A percentile compares a stretch with the other conserved stretches of the same genome.
These are phyloP conservation scores for Plasmodium ovale DNA, from an alignment of 169 alveolate species.

Conservation along the genomic window DNA sequence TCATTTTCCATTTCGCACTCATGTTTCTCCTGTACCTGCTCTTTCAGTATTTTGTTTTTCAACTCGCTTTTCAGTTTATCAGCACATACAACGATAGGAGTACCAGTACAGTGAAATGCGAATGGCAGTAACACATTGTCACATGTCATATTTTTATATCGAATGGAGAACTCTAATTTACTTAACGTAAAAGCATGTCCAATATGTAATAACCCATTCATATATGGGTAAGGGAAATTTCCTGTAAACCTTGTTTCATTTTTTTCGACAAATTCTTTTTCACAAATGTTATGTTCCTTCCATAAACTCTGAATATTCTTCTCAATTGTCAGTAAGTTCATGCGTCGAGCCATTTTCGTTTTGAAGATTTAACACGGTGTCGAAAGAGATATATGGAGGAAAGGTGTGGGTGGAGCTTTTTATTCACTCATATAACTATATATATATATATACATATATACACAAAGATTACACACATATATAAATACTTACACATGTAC, in stretches of 20 bases:
- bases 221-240: slow-evolving; percentile 99
- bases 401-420: too few species aligned
- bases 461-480: not conserved
- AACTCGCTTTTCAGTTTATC: slow-evolving; percentile 92
- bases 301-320: slow-evolving; percentile 89
- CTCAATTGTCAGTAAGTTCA: slow-evolving; percentile 91
- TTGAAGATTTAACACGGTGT: not conserved
- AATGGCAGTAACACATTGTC: slow-evolving; percentile 97
- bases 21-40: not conserved
- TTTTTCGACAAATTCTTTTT: slow-evolving; percentile 88
- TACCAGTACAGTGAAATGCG: slow-evolving; percentile 99
- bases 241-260: slow-evolving; percentile 92
- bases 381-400: too few species aligned
- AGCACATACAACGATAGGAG: slow-evolving; percentile 99
- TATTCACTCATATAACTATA: too few species aligned
- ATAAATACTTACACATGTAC: not conserved
- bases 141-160: slow-evolving; percentile 96
- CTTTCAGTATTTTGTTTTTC: slow-evolving; percentile 4
- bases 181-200: slow-evolving; percentile 99
- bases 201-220: slow-evolving; percentile 99
- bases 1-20: not conserved
- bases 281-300: slow-evolving; percentile 90
- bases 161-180: slow-evolving; percentile 97
- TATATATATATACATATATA: slow-evolving; percentile 3
- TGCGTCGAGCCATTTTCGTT: slow-evolving; percentile 88